Evolutionary conservation across 2,329 filamentous ascomycete species (phyloP).

Genomic region (Pestalotiopsis sp.): DNA sequence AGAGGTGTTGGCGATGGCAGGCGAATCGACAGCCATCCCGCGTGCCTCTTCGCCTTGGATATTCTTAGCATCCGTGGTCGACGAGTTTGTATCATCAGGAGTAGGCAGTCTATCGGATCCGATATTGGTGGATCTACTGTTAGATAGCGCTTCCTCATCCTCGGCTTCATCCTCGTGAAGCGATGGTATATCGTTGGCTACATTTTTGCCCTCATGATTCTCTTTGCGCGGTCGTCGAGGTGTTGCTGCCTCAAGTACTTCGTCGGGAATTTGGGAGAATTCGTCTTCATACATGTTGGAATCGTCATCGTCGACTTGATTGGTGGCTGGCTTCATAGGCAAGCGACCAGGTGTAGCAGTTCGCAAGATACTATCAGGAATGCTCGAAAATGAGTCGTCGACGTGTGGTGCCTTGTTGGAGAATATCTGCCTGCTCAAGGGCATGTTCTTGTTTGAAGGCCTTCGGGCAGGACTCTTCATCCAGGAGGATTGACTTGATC

Average conservation of each 20-base stretch:
- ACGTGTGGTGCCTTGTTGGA: constrained; percentile 31
- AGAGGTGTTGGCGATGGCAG: constrained; percentile 17
- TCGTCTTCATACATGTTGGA: constrained; percentile 53
- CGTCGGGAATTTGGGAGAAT: constrained; percentile 59
- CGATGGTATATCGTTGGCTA: constrained; percentile 13
- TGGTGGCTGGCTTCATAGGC: constrained; percentile 22
- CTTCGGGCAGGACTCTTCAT: constrained; percentile 38
- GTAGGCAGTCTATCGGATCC: constrained; percentile 50
- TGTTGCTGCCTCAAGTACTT: constrained; percentile 52
- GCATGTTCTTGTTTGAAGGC: constrained; percentile 26
- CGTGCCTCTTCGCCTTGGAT: constrained; percentile 26
- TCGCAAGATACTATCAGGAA: constrained; percentile 35
- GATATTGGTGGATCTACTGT: constrained; percentile 37
- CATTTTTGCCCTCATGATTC: background rate
- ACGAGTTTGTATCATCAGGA: constrained; percentile 50
- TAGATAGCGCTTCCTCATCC: constrained; percentile 25
- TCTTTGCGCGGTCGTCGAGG: constrained; percentile 35
- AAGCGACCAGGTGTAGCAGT: constrained; percentile 33
- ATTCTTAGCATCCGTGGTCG: constrained; percentile 37
- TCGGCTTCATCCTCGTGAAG: constrained; percentile 6
- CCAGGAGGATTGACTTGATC: constrained; percentile 20
- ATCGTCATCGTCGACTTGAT: constrained; percentile 29
- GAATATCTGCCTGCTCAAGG: constrained; percentile 38
- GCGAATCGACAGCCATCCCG: constrained; percentile 15
- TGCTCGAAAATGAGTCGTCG: constrained; percentile 37